These are phyloP conservation scores for Aureobasidium sp. DNA, from an alignment of 2,329 filamentous ascomycete genomes.

Conservation along the genomic window DNA sequence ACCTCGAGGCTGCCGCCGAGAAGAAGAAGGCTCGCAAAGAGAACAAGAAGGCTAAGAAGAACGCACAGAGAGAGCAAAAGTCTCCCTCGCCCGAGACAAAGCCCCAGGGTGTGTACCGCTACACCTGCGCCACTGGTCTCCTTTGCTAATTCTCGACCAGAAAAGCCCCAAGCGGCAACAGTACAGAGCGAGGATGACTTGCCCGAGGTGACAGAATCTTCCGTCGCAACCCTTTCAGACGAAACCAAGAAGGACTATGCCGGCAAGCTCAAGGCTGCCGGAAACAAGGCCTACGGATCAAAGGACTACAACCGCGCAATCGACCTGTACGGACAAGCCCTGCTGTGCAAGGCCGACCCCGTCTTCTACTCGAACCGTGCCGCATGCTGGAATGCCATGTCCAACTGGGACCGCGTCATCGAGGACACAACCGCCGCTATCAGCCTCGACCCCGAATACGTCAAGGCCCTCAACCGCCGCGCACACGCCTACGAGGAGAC, in stretches of 20 bases:
- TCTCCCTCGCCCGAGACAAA: slow-evolving; percentile 16
- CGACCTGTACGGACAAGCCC: slow-evolving; percentile 89
- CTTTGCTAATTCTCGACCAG: slow-evolving; percentile 8
- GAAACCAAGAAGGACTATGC: slow-evolving; percentile 80
- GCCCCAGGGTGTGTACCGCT: neutral
- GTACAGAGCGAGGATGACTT: slow-evolving; percentile 39
- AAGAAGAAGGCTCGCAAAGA: slow-evolving; percentile 87
- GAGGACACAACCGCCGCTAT: slow-evolving; percentile 95
- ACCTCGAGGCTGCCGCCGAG: slow-evolving; percentile 30
- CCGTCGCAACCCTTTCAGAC: slow-evolving; percentile 37
- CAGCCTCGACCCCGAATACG: slow-evolving; percentile 87
- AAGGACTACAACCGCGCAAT: slow-evolving; percentile 95
- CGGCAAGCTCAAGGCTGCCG: slow-evolving; percentile 84
- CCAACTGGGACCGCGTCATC: slow-evolving; percentile 91
- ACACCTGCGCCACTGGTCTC: neutral
- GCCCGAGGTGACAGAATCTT: slow-evolving; percentile 43
- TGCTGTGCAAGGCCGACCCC: slow-evolving; percentile 92
- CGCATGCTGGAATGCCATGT: slow-evolving; percentile 90
- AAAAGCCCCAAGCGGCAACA: slow-evolving; percentile 28
- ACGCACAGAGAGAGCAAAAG: slow-evolving; percentile 41
- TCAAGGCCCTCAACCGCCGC: slow-evolving; percentile 94
- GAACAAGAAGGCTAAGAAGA: slow-evolving; percentile 73
- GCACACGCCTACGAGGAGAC: slow-evolving; percentile 96
- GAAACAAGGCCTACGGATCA: slow-evolving; percentile 91
- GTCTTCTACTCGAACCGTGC: slow-evolving; percentile 99